Evolutionary conservation across 129 eudicot genomes (phyloP).

Genomic region (Tanacetum coccineum): DNA sequence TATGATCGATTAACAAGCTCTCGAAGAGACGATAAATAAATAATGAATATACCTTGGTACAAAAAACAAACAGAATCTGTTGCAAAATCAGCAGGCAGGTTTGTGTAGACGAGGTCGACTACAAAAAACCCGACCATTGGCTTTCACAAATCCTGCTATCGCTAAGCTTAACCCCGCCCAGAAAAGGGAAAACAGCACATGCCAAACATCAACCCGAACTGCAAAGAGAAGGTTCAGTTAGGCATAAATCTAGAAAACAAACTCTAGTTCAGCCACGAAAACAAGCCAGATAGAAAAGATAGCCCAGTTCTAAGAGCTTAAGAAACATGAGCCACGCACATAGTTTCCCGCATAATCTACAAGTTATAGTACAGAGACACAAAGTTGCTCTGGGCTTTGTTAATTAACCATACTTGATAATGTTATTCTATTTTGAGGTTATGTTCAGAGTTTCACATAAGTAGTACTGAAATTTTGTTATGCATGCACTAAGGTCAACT

Average conservation of each 20-base stretch:
- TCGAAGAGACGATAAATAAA: conserved; percentile 17
- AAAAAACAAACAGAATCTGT: not conserved
- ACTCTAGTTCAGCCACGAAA: conserved; percentile 4
- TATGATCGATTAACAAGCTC: conserved; percentile 14
- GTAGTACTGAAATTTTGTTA: not conserved
- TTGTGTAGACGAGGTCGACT: conserved; percentile 76
- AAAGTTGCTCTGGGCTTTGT: not conserved
- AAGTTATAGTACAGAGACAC: not conserved
- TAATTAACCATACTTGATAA: not conserved
- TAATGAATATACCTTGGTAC: not conserved
- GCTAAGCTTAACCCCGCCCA: conserved; percentile 82
- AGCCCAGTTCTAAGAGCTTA: not conserved
- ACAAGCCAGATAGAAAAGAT: not conserved
- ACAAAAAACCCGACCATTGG: conserved; percentile 80
- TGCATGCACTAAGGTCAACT: not conserved
- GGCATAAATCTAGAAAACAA: conserved; percentile 1
- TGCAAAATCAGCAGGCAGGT: conserved; percentile 42
- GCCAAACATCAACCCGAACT: conserved; percentile 52
- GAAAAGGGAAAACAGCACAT: conserved; percentile 56
- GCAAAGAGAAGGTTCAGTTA: conserved; percentile 27
- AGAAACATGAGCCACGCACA: not conserved
- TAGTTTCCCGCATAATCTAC: not conserved
- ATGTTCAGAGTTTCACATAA: not conserved
- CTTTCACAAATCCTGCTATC: conserved; percentile 63
- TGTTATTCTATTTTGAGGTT: not conserved